Conservation (phyloP, 441 rosid species). For the Syzygium syzygioides region DNA sequence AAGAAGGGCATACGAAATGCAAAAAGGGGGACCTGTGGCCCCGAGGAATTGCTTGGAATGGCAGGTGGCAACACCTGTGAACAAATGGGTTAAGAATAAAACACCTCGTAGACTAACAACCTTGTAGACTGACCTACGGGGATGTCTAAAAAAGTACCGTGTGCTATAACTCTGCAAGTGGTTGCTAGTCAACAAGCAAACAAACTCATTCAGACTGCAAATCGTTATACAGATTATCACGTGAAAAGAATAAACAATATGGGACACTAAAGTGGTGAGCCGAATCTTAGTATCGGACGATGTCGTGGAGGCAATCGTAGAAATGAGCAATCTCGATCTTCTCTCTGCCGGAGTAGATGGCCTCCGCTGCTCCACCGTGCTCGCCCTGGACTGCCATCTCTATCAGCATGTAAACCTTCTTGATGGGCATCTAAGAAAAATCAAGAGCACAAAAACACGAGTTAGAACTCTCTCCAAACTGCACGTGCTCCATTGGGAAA, state of each 20-base stretch:
- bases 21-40: background rate
- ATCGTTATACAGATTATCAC: background rate
- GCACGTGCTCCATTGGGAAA: too few species aligned
- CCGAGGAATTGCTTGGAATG: background rate
- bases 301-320: background rate
- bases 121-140: background rate
- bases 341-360: slow-evolving; percentile 12
- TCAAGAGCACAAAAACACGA: background rate
- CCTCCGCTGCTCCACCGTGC: slow-evolving; percentile 66
- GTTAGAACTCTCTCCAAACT: background rate
- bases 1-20: background rate
- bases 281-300: background rate
- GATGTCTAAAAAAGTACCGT: background rate
- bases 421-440: slow-evolving; percentile 73
- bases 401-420: slow-evolving; percentile 80
- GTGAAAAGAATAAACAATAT: background rate
- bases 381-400: slow-evolving; percentile 96
- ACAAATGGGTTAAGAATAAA: background rate
- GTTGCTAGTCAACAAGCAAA: background rate
- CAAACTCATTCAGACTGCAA: background rate
- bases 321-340: too few species aligned
- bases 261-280: background rate
- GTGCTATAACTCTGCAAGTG: rapidly evolving
- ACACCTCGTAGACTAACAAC: background rate
- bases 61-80: background rate